Evolutionary conservation across 73 alveolate genomes (phyloP).

Genomic region (Paramecium tetraurelia): DNA sequence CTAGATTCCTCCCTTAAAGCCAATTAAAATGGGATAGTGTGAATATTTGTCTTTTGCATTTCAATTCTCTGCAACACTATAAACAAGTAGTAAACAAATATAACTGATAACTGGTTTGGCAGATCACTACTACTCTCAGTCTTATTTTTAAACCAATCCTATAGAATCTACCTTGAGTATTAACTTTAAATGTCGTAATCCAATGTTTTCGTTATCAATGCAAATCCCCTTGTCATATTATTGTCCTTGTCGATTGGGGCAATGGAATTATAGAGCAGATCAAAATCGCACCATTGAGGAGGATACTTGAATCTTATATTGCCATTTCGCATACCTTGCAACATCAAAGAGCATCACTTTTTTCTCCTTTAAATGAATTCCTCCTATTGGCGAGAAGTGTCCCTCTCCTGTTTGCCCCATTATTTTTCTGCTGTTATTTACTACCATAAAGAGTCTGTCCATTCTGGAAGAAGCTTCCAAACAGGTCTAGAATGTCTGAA

Average conservation of each 20-base stretch:
- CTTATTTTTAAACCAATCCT: background rate
- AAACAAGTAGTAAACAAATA: constrained; percentile 16
- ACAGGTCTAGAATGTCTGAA: constrained; percentile 54
- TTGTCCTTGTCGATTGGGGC: constrained; percentile 64
- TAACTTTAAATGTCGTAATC: background rate
- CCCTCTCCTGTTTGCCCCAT: constrained; percentile 77
- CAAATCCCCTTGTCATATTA: constrained; percentile 74
- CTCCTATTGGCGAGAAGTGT: constrained; percentile 78
- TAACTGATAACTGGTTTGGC: background rate
- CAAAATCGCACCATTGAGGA: constrained; percentile 75
- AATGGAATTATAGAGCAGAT: constrained; percentile 57
- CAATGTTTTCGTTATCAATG: constrained; percentile 39
- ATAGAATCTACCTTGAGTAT: background rate
- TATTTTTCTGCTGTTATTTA: constrained; percentile 63
- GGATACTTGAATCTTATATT: constrained; percentile 73
- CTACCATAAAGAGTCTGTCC: constrained; percentile 56
- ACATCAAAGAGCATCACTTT: constrained; percentile 73
- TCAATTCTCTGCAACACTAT: background rate
- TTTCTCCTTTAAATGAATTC: constrained; percentile 54
- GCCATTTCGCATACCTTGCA: constrained; percentile 57
- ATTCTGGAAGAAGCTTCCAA: constrained; percentile 55
- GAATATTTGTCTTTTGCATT: background rate
- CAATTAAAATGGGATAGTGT: constrained; percentile 13
- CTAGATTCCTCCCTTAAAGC: constrained; percentile 15
- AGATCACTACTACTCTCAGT: background rate